Evolutionary conservation across 192 early-diverging fungal genomes (phyloP).

Genomic region (Rhizoclosmatium globosum): DNA sequence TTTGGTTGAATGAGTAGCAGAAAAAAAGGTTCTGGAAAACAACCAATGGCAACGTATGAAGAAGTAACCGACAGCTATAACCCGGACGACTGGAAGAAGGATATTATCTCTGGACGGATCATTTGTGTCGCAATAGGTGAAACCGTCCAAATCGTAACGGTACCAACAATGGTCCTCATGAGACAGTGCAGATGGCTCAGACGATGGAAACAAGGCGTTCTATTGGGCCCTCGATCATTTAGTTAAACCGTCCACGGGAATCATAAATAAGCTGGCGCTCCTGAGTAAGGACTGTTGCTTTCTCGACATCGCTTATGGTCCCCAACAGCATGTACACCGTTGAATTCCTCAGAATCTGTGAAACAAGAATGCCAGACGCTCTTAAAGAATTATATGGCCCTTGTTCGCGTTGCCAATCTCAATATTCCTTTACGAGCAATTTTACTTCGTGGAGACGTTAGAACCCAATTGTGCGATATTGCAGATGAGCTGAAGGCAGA

Average conservation of each 20-base stretch:
- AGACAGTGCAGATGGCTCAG: background rate
- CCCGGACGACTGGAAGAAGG: constrained; percentile 29
- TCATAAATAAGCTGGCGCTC: constrained; percentile 19
- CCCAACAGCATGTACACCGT: background rate
- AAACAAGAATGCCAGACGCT: background rate
- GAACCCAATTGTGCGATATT: constrained; percentile 63
- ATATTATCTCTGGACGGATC: constrained; percentile 14
- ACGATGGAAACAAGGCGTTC: constrained; percentile 26
- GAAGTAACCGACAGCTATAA: constrained; percentile 19
- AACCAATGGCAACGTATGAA: background rate
- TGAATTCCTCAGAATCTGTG: constrained; percentile 1
- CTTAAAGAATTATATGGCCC: background rate
- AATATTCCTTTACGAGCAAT: constrained; percentile 26
- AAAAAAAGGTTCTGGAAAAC: background rate
- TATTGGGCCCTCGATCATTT: constrained; percentile 21
- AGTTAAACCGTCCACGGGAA: background rate
- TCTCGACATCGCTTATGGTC: background rate
- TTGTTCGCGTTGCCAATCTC: background rate
- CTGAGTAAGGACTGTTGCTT: background rate
- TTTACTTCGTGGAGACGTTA: constrained; percentile 59
- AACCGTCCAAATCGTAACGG: too few relatives aligned
- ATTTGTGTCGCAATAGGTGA: constrained; percentile 12
- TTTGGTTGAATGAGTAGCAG: background rate
- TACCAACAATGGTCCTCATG: background rate
- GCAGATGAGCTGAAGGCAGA: constrained; percentile 60